Conservation (phyloP, 768 basidiomycete species). For the Neoboletus brunneissimus region DNA sequence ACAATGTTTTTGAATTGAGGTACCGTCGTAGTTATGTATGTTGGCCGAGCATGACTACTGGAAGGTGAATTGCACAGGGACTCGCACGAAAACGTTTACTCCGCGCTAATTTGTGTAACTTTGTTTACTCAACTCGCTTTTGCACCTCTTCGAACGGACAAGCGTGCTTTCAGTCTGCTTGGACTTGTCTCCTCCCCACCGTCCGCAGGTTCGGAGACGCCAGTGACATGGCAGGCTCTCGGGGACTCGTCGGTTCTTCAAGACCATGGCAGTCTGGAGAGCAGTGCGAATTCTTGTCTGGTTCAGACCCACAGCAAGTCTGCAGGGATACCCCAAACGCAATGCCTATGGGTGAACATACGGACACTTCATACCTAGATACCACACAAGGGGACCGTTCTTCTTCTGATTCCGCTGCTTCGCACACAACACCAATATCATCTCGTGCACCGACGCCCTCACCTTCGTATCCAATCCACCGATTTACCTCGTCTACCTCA, state of each 20-base stretch:
- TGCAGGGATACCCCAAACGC: conserved; percentile 18
- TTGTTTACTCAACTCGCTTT: neutral
- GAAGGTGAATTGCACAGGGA: neutral
- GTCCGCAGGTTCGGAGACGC: conserved; percentile 3
- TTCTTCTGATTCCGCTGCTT: conserved; percentile 28
- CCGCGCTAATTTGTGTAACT: neutral
- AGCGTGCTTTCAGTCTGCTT: neutral
- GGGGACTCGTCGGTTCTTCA: conserved; percentile 10
- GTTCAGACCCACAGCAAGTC: conserved; percentile 43
- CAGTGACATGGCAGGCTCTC: conserved; percentile 19
- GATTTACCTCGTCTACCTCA: conserved; percentile 53
- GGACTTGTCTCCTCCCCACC: conserved; percentile 6
- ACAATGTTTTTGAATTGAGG: conserved; percentile 48
- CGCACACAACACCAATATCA: conserved; percentile 51
- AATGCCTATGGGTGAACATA: conserved; percentile 8
- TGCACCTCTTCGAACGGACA: neutral
- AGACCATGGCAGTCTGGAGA: conserved; percentile 19
- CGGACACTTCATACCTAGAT: conserved; percentile 25
- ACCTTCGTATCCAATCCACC: conserved; percentile 47
- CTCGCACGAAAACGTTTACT: neutral
- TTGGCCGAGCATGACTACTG: neutral
- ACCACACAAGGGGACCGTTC: conserved; percentile 20
- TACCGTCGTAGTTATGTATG: neutral
- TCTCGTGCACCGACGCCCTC: conserved; percentile 65
- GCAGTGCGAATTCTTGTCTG: conserved; percentile 46